Conservation (phyloP, 1,284 basidiomycete species). For the Tremellales sp. region DNA sequence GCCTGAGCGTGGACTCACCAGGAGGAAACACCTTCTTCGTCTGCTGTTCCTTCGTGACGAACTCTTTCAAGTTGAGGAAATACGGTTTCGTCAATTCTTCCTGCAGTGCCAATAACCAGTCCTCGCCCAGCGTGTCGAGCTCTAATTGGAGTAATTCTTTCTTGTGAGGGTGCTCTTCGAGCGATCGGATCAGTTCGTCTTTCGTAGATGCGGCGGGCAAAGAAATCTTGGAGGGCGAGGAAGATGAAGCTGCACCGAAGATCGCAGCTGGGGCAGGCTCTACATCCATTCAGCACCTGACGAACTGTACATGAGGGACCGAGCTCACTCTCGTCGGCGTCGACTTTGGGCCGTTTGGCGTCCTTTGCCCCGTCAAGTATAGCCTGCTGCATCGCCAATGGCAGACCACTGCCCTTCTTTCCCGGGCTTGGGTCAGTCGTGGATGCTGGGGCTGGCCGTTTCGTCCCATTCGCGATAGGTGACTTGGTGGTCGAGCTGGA, state of each 20-base stretch:
- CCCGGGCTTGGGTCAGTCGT: conserved; percentile 3
- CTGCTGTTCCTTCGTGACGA: conserved; percentile 38
- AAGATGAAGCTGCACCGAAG: conserved; percentile 6
- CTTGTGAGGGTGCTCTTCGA: conserved; percentile 21
- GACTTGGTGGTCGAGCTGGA: conserved; percentile 1
- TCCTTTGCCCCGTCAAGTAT: conserved; percentile 16
- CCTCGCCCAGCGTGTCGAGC: conserved; percentile 46
- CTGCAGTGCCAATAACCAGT: conserved; percentile 49
- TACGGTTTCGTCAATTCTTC: conserved; percentile 47
- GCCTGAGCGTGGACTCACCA: conserved; percentile 21
- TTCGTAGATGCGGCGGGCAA: conserved; percentile 17
- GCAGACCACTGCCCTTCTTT: conserved; percentile 9
- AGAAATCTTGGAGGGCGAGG: conserved; percentile 2
- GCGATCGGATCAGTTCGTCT: conserved; percentile 25
- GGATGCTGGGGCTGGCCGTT: background rate
- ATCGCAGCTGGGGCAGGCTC: conserved; percentile 16
- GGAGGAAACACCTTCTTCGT: conserved; percentile 51
- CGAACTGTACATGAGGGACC: background rate
- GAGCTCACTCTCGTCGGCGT: background rate
- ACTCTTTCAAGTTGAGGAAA: conserved; percentile 48
- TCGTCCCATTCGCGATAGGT: background rate
- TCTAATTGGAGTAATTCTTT: conserved; percentile 38
- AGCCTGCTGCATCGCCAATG: conserved; percentile 24
- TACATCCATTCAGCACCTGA: conserved; percentile 1
- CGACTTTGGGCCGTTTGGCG: conserved; percentile 10